Percentiles rank a stretch among this genome's conserved stretches.
Evolutionary conservation across 768 basidiomycete species (phyloP).

Genomic region (Termitomyces sp.): DNA sequence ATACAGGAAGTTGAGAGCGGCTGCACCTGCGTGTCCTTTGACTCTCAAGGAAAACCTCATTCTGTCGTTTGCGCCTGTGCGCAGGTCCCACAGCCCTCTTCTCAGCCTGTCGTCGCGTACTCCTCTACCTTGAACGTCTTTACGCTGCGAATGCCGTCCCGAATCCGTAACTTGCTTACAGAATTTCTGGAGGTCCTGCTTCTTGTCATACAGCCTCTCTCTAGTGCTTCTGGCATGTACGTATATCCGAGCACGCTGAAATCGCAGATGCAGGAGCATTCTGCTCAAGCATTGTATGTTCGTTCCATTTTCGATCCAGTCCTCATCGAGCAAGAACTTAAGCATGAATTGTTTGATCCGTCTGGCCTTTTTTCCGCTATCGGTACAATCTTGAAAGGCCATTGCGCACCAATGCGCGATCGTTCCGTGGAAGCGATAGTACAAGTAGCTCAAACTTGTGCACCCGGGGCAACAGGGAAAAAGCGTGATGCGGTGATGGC

Average conservation of each 20-base stretch:
- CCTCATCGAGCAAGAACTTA: conserved; percentile 80
- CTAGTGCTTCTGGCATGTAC: conserved; percentile 57
- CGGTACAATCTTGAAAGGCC: conserved; percentile 79
- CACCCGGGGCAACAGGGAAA: conserved; percentile 50
- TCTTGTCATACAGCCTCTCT: conserved; percentile 80
- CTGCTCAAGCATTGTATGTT: conserved; percentile 64
- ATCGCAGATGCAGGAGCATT: conserved; percentile 58
- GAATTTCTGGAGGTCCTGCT: conserved; percentile 83
- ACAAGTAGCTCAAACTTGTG: conserved; percentile 55
- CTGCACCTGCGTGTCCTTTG: conserved; percentile 83
- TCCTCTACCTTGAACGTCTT: conserved; percentile 41
- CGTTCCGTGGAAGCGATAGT: conserved; percentile 83
- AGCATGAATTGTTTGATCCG: conserved; percentile 74
- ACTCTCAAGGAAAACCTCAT: conserved; percentile 52
- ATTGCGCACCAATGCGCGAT: conserved; percentile 94
- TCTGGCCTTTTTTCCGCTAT: conserved; percentile 75
- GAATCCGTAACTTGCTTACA: conserved; percentile 63
- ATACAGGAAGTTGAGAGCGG: conserved; percentile 73
- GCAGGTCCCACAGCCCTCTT: conserved; percentile 37
- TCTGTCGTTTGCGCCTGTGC: conserved; percentile 55
- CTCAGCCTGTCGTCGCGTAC: conserved; percentile 40
- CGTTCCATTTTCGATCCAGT: conserved; percentile 78
- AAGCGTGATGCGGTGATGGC: conserved; percentile 68
- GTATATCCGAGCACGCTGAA: conserved; percentile 57
- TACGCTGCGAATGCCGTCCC: conserved; percentile 68